Evolutionary conservation across 2,329 filamentous ascomycete genomes (phyloP).

Genomic region (Epicoccum sorghinum): DNA sequence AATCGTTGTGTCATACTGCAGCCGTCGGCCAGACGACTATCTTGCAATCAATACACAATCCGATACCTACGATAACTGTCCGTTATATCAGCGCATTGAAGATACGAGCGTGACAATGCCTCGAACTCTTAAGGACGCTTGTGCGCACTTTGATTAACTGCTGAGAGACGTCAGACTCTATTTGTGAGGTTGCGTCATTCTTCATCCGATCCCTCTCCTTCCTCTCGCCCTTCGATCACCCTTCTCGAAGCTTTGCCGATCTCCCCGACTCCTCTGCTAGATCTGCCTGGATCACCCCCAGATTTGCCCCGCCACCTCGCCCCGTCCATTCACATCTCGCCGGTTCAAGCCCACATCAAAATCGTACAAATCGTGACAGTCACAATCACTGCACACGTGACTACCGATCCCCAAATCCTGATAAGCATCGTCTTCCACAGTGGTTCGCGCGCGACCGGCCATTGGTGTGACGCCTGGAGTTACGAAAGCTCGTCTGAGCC

Average conservation of each 20-base stretch:
- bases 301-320: constrained; percentile 4
- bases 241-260: constrained; percentile 20
- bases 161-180: not conserved
- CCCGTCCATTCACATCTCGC: constrained; percentile 10
- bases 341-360: constrained; percentile 1
- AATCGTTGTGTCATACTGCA: constrained; percentile 6
- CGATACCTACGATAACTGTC: constrained; percentile 6
- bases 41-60: constrained; percentile 8
- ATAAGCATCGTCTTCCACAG: constrained; percentile 14
- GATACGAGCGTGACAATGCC: constrained; percentile 6
- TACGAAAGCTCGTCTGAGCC: constrained; percentile 15
- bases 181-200: not conserved
- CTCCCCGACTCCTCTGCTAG: constrained; percentile 9
- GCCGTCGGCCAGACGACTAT: constrained; percentile 3
- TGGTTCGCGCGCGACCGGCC: constrained; percentile 7
- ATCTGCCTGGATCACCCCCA: constrained; percentile 10
- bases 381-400: constrained; percentile 12
- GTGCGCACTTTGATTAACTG: not conserved
- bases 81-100: not conserved
- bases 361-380: constrained; percentile 15
- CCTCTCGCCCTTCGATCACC: constrained; percentile 7
- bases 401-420: constrained; percentile 4
- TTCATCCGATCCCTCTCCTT: not conserved
- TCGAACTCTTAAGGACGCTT: constrained; percentile 5
- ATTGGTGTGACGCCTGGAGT: constrained; percentile 10